These are phyloP conservation scores for Globisporangium middletonii DNA, from an alignment of 352 stramenopile species.

Conservation along the genomic window DNA sequence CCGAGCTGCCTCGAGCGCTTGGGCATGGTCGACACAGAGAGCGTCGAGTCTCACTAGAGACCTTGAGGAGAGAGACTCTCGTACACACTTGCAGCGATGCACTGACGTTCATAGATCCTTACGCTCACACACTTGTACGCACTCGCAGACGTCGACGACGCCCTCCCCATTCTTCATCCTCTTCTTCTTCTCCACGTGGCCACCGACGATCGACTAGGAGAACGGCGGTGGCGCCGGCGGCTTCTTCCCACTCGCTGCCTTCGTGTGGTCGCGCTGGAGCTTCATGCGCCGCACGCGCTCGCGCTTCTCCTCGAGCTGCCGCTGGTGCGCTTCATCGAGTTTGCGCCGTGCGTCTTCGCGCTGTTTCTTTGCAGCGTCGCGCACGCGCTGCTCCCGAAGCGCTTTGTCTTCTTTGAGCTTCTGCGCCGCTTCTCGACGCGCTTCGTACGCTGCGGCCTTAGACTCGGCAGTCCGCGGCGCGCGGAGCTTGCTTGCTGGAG, in stretches of 20 bases:
- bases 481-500: conserved; percentile 18
- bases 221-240: conserved; percentile 1
- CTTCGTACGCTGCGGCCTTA: conserved; percentile 37
- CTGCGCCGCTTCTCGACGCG: conserved; percentile 45
- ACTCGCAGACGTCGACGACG: neutral
- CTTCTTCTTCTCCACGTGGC: neutral
- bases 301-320: conserved; percentile 61
- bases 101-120: neutral
- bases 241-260: conserved; percentile 12
- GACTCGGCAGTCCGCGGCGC: conserved; percentile 7
- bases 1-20: conserved; percentile 16
- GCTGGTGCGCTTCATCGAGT: conserved; percentile 56
- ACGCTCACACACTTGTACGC: neutral
- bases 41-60: too few species aligned
- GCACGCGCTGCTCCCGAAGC: conserved; percentile 48
- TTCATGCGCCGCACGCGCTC: conserved; percentile 60
- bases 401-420: conserved; percentile 73
- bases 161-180: neutral
- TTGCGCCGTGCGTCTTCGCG: conserved; percentile 56
- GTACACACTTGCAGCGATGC: too few species aligned
- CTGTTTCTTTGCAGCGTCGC: conserved; percentile 57
- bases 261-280: conserved; percentile 34
- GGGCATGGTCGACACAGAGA: neutral
- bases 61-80: too few species aligned
- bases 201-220: neutral